Percentiles rank a stretch among this genome's conserved stretches.
These are phyloP conservation scores for Kluyveromyces lactis DNA, from an alignment of 805 yeast genomes.

Conservation along the genomic window DNA sequence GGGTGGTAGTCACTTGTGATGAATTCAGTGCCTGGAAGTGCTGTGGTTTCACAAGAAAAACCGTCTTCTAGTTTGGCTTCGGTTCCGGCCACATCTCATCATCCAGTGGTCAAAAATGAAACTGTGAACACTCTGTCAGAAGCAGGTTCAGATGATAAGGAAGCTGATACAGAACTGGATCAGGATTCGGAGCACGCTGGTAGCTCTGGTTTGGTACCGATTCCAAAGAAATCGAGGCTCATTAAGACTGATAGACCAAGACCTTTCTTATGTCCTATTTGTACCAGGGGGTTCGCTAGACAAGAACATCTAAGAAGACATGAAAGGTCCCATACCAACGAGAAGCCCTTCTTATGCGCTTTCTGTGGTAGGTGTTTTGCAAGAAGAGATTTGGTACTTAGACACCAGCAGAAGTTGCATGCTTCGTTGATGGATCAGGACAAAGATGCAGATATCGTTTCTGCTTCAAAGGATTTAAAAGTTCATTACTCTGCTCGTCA, in stretches of 20 bases:
- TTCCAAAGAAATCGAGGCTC: constrained; percentile 76
- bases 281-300: constrained; percentile 94
- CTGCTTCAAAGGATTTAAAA: constrained; percentile 14
- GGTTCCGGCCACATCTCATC: too few relatives aligned
- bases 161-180: too few relatives aligned
- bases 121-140: too few relatives aligned
- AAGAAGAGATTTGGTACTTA: constrained; percentile 72
- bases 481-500: constrained; percentile 26
- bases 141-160: too few relatives aligned
- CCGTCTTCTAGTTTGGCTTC: too few relatives aligned
- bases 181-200: not conserved
- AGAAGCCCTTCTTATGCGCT: constrained; percentile 92
- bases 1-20: too few relatives aligned
- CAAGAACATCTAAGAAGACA: constrained; percentile 91
- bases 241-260: constrained; percentile 90
- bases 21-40: too few relatives aligned
- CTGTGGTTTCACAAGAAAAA: too few relatives aligned
- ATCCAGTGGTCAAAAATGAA: too few relatives aligned
- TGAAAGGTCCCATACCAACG: constrained; percentile 90
- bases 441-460: not conserved
- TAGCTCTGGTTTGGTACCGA: constrained; percentile 43
- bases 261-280: constrained; percentile 82
- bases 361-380: constrained; percentile 96
- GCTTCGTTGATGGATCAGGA: constrained; percentile 36
- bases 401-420: constrained; percentile 94